These are phyloP conservation scores for Anastatica hierochuntica DNA, from an alignment of 345 rosid genomes.

Conservation along the genomic window DNA sequence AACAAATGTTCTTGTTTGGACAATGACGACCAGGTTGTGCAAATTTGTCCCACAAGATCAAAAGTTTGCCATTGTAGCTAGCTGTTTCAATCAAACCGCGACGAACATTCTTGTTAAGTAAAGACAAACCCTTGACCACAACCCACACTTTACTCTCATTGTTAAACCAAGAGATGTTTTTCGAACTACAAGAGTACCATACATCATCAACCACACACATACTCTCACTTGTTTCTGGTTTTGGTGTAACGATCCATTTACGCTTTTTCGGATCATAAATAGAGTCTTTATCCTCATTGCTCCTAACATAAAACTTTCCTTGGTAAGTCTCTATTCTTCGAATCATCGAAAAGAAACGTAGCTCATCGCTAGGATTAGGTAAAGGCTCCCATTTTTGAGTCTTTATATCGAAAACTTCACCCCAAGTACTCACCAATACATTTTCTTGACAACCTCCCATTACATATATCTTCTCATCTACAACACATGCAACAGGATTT, in stretches of 20 bases:
- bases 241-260: not conserved
- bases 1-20: not conserved
- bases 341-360: too few species aligned
- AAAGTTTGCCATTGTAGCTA: not conserved
- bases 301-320: not conserved
- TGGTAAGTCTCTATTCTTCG: not conserved
- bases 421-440: constrained; percentile 22
- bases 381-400: constrained; percentile 3
- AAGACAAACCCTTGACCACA: not conserved
- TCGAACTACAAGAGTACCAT: not conserved
- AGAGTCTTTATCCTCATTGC: not conserved
- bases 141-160: not conserved
- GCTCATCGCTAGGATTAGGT: not conserved
- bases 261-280: constrained; percentile 4
- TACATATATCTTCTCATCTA: too few species aligned
- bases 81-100: not conserved
- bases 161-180: not conserved
- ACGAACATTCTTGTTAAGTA: not conserved
- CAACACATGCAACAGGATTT: constrained; percentile 37
- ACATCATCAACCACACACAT: not conserved
- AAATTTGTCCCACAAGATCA: not conserved
- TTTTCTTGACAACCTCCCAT: too few species aligned
- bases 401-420: not conserved
- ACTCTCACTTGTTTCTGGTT: not conserved
- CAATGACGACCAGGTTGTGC: not conserved